phyloP scores from a whole-genome alignment of 2,329 filamentous ascomycete genomes.

The Aspergillus intermedius region DNA sequence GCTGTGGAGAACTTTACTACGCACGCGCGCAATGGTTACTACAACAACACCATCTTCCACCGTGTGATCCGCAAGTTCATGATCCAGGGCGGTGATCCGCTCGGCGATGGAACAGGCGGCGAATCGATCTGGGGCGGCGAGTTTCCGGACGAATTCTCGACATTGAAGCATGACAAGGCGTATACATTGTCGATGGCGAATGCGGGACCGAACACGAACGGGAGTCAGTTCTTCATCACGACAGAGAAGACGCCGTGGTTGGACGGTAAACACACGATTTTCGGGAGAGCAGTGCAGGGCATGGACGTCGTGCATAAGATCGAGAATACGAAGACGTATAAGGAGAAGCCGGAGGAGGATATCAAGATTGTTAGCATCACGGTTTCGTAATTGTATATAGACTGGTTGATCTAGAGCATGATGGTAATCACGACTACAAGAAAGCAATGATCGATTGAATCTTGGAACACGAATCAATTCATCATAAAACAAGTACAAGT shows the following conservation, averaged over 20 bases:
- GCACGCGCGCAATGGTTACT: conserved; percentile 82
- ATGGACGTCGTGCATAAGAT: conserved; percentile 94
- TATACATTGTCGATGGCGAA: conserved; percentile 98
- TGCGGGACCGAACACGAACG: conserved; percentile 90
- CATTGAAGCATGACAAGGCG: conserved; percentile 85
- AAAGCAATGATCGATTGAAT: too few relatives aligned
- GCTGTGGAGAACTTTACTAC: conserved; percentile 97
- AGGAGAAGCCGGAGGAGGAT: conserved; percentile 93
- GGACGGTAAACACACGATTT: conserved; percentile 93
- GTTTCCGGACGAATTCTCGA: conserved; percentile 90
- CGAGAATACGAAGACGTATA: conserved; percentile 78
- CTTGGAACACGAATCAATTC: too few relatives aligned
- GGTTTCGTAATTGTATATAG: conserved; percentile 12
- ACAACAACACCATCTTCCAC: conserved; percentile 97
- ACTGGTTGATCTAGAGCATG: too few relatives aligned
- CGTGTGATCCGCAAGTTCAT: conserved; percentile 97
- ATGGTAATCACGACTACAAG: too few relatives aligned
- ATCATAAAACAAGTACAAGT: too few relatives aligned
- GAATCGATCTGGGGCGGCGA: conserved; percentile 90
- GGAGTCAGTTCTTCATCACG: conserved; percentile 96
- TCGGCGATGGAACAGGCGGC: conserved; percentile 83
- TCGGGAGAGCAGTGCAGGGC: conserved; percentile 82
- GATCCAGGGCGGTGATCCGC: conserved; percentile 80
- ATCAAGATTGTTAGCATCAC: conserved; percentile 91
- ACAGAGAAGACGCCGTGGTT: conserved; percentile 97